These are phyloP conservation scores for Colletotrichum musicola DNA, from an alignment of 2,329 filamentous ascomycete genomes.

Conservation along the genomic window DNA sequence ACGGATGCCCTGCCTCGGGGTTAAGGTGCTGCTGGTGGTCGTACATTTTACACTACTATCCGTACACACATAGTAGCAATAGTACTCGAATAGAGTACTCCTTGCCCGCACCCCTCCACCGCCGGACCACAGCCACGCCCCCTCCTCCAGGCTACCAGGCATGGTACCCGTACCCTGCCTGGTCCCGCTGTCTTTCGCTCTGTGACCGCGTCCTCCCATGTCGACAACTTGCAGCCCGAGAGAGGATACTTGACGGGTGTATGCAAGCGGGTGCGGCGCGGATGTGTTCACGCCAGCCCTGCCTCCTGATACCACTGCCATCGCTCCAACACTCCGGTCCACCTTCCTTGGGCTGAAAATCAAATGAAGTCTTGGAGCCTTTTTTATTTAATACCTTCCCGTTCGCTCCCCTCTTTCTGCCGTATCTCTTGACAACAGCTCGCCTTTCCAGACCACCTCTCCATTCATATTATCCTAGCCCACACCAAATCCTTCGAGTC, in stretches of 20 bases:
- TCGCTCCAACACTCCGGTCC: constrained; percentile 26
- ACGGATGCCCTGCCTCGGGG: neutral
- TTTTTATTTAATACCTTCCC: constrained; percentile 38
- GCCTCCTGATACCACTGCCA: constrained; percentile 28
- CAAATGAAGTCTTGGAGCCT: constrained; percentile 24
- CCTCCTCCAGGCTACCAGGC: constrained; percentile 13
- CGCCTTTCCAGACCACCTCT: neutral
- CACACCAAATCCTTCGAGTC: too few species aligned
- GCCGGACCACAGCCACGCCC: neutral
- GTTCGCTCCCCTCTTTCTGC: constrained; percentile 15
- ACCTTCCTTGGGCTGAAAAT: constrained; percentile 21
- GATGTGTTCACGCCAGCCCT: constrained; percentile 24
- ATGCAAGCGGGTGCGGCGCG: constrained; percentile 5
- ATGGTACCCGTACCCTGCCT: constrained; percentile 32
- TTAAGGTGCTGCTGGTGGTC: too few species aligned
- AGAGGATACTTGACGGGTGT: neutral
- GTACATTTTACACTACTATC: too few species aligned
- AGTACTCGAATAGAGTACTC: neutral
- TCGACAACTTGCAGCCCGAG: constrained; percentile 21
- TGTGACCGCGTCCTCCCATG: constrained; percentile 11
- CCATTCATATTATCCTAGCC: neutral
- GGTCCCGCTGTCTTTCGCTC: neutral
- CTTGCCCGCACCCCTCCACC: constrained; percentile 2
- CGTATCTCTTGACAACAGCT: constrained; percentile 12
- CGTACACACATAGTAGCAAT: too few species aligned